These are phyloP conservation scores for Thalassiosira livingstoniorum DNA, from an alignment of 352 stramenopile genomes.

Conservation along the genomic window DNA sequence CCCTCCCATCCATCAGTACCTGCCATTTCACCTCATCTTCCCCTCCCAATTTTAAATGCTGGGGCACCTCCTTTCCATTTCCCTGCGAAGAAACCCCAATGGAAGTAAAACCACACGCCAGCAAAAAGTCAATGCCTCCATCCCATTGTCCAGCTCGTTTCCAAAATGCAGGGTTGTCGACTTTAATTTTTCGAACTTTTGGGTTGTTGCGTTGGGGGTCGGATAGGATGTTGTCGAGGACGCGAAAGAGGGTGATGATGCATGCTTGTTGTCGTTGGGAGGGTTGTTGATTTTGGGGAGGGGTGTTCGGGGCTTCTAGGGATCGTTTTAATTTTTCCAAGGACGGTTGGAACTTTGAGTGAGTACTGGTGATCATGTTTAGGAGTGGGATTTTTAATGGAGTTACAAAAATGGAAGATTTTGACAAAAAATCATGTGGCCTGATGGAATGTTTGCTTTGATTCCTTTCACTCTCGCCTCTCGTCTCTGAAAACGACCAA, in stretches of 20 bases:
- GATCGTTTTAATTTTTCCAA: conserved; percentile 1
- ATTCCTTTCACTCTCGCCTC: too few species aligned
- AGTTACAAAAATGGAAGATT: too few species aligned
- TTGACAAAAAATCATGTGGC: too few species aligned
- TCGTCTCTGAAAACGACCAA: too few species aligned
- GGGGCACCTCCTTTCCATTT: conserved; percentile 1
- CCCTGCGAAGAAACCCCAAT: background rate
- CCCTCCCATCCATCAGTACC: conserved; percentile 18
- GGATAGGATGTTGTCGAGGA: conserved; percentile 80
- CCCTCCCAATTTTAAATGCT: conserved; percentile 39
- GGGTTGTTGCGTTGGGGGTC: conserved; percentile 49
- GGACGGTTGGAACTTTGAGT: too few species aligned
- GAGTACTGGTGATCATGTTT: too few species aligned
- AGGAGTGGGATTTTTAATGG: too few species aligned
- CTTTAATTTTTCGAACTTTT: conserved; percentile 61
- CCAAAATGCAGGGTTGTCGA: conserved; percentile 47
- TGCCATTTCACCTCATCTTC: conserved; percentile 21
- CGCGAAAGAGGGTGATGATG: conserved; percentile 72
- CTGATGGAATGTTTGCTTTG: too few species aligned
- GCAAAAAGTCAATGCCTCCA: conserved; percentile 48
- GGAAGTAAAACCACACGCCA: conserved; percentile 44
- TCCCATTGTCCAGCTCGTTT: conserved; percentile 45
- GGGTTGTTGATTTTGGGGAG: background rate
- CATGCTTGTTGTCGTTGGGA: conserved; percentile 42
- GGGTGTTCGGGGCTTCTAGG: background rate